phyloP scores from a whole-genome alignment of 2,329 filamentous ascomycete species.

The Macrophomina phaseolina region DNA sequence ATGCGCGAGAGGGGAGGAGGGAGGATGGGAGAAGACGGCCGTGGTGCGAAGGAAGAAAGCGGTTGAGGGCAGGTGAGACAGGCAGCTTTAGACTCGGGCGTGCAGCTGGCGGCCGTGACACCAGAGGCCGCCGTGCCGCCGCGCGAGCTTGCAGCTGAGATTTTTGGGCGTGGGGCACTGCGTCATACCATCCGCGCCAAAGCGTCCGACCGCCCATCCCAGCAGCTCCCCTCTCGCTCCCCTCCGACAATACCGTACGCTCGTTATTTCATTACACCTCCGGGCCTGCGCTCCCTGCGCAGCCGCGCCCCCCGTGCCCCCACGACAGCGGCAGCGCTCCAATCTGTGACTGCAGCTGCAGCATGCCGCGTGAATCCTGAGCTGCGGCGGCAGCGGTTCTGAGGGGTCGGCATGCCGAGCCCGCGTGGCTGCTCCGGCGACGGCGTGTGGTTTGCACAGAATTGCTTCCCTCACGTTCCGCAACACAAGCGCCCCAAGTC shows the following conservation, averaged over 20 bases:
- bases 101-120: slow-evolving; percentile 17
- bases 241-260: slow-evolving; percentile 8
- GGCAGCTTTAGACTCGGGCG: slow-evolving; percentile 20
- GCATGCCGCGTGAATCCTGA: not conserved
- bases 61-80: slow-evolving; percentile 11
- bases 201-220: not conserved
- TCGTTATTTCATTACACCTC: not conserved
- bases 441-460: not conserved
- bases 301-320: not conserved
- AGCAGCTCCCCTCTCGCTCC: not conserved
- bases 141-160: slow-evolving; percentile 20
- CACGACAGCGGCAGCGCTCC: not conserved
- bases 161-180: slow-evolving; percentile 17
- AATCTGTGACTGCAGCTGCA: not conserved
- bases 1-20: not conserved
- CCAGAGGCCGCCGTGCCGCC: slow-evolving; percentile 3
- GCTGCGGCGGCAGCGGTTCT: not conserved
- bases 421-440: slow-evolving; percentile 13
- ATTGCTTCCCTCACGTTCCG: not conserved
- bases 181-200: not conserved
- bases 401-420: slow-evolving; percentile 16
- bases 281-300: not conserved
- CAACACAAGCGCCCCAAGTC: slow-evolving; percentile 4
- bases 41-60: not conserved
- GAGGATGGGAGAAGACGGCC: not conserved